Percentiles rank a stretch among this genome's conserved stretches.
Conservation (phyloP, 2,329 filamentous ascomycete genomes). For the Fusarium begoniae region DNA sequence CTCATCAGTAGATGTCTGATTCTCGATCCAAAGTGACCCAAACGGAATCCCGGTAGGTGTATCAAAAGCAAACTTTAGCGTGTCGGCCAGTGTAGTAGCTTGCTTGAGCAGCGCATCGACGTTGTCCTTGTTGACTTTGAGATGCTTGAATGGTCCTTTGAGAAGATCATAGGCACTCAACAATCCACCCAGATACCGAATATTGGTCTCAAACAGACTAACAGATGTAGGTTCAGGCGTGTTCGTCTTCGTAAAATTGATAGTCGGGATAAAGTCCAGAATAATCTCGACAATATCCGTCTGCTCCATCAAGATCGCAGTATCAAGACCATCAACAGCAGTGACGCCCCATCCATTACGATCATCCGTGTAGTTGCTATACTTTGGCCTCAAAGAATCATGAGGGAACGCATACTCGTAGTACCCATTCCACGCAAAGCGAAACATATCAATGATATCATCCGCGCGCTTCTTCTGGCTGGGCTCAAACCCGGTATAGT, state of each 20-base stretch:
- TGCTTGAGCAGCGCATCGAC: slow-evolving; percentile 59
- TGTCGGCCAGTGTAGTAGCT: slow-evolving; percentile 72
- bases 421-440: slow-evolving; percentile 17
- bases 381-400: slow-evolving; percentile 8
- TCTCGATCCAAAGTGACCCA: slow-evolving; percentile 1
- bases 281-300: slow-evolving; percentile 15
- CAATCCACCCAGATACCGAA: slow-evolving; percentile 63
- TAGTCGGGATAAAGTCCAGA: slow-evolving; percentile 4
- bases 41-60: slow-evolving; percentile 2
- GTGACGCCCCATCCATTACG: slow-evolving; percentile 23
- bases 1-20: not conserved
- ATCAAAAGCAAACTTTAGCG: slow-evolving; percentile 10
- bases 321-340: slow-evolving; percentile 16
- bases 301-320: slow-evolving; percentile 22
- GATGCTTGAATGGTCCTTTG: slow-evolving; percentile 42
- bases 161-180: slow-evolving; percentile 61
- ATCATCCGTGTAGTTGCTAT: slow-evolving; percentile 2
- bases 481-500: slow-evolving; percentile 17
- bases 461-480: slow-evolving; percentile 7
- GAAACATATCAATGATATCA: slow-evolving; percentile 14
- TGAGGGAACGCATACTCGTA: slow-evolving; percentile 4
- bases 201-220: slow-evolving; percentile 64
- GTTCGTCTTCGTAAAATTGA: slow-evolving; percentile 7
- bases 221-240: slow-evolving; percentile 47
- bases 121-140: slow-evolving; percentile 54